phyloP scores from a whole-genome alignment of 2,329 filamentous ascomycete species.

The Hymenoscyphus albidus region DNA sequence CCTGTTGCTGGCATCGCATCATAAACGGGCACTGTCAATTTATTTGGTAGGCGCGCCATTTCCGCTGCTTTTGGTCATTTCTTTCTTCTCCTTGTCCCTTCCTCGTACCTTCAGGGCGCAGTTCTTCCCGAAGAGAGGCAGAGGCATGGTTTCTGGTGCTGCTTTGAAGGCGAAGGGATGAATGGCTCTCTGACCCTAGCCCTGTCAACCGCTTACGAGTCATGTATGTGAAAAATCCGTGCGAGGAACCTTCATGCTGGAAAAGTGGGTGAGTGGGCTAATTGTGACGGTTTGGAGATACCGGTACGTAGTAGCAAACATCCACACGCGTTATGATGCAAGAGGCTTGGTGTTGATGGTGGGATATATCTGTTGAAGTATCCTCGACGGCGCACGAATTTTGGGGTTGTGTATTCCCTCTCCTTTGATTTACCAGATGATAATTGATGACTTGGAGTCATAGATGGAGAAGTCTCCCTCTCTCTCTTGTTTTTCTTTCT shows the following conservation, averaged over 20 bases:
- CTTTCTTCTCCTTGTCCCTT: neutral
- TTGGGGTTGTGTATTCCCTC: too few species aligned
- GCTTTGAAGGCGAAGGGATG: conserved; percentile 2
- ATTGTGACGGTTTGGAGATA: too few species aligned
- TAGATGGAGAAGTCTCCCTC: too few species aligned
- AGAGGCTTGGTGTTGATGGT: too few species aligned
- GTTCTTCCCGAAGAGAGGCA: conserved; percentile 6
- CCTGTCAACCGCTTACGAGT: conserved; percentile 4
- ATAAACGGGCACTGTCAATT: neutral
- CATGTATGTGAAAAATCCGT: conserved; percentile 9
- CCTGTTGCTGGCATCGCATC: neutral
- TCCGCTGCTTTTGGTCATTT: conserved; percentile 6
- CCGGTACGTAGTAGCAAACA: too few species aligned
- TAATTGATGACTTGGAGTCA: too few species aligned
- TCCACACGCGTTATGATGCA: too few species aligned
- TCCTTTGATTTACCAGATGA: too few species aligned
- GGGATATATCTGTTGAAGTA: too few species aligned
- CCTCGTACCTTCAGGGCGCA: neutral
- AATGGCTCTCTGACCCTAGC: neutral
- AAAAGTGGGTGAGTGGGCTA: neutral
- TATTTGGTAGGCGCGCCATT: conserved; percentile 7
- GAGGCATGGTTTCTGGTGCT: conserved; percentile 6
- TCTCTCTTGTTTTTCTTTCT: too few species aligned
- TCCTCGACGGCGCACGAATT: too few species aligned
- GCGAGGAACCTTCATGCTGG: conserved; percentile 10